Conservation (phyloP, 169 alveolate genomes). For the Eimeria acervulina region DNA sequence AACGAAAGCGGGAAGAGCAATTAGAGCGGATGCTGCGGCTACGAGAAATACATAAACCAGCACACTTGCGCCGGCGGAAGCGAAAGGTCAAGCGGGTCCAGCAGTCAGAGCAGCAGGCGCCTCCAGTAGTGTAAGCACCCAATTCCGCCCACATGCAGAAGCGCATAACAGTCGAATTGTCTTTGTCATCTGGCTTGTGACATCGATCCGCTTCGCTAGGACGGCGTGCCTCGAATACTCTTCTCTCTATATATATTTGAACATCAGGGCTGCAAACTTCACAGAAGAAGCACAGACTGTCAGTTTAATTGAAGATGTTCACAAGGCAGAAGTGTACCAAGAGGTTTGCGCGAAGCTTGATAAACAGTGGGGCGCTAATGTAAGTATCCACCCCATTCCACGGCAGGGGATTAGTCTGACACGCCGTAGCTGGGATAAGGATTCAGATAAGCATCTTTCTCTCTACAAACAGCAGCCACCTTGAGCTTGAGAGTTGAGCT, state of each 20-base stretch:
- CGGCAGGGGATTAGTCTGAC: background rate
- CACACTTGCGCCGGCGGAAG: conserved; percentile 71
- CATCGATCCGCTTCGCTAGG: background rate
- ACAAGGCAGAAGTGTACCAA: conserved; percentile 80
- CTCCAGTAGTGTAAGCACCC: conserved; percentile 42
- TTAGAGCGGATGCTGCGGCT: conserved; percentile 30
- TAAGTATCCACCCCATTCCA: background rate
- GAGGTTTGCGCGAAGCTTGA: conserved; percentile 58
- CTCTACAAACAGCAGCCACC: background rate
- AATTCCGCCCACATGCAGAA: background rate
- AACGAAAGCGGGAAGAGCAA: conserved; percentile 52
- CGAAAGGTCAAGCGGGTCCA: conserved; percentile 60
- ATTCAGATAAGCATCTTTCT: background rate
- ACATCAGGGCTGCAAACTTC: conserved; percentile 64
- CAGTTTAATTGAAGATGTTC: conserved; percentile 69
- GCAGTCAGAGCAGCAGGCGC: conserved; percentile 69
- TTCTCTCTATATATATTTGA: background rate
- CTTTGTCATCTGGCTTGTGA: background rate
- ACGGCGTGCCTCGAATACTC: background rate
- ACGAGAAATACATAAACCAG: conserved; percentile 70
- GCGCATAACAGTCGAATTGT: background rate
- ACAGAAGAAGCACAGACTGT: conserved; percentile 65
- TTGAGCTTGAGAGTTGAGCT: background rate
- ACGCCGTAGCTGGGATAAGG: background rate
- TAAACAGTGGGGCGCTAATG: conserved; percentile 64